These are phyloP conservation scores for Mycena galericulata DNA, from an alignment of 768 basidiomycete genomes.

Conservation along the genomic window DNA sequence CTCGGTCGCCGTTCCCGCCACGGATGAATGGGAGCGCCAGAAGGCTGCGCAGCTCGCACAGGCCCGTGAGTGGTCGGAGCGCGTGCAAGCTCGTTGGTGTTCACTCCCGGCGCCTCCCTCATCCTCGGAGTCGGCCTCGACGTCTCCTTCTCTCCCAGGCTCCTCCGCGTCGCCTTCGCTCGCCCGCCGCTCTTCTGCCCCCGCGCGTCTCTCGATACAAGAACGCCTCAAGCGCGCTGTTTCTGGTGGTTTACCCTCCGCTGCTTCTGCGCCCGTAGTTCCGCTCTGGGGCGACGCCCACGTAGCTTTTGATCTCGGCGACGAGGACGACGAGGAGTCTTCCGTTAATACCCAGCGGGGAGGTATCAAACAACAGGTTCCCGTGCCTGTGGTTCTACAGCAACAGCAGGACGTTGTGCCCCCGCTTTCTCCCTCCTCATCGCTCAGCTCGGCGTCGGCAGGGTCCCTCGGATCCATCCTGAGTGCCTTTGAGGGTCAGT, in stretches of 20 bases:
- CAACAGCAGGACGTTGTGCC: too few species aligned
- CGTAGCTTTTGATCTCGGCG: not conserved
- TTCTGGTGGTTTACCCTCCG: not conserved
- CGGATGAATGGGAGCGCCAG: not conserved
- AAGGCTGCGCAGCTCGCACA: too few species aligned
- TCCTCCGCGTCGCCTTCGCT: too few species aligned
- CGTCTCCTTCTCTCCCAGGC: too few species aligned
- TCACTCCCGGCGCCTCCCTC: too few species aligned
- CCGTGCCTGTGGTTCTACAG: too few species aligned
- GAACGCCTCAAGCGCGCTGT: conserved; percentile 13
- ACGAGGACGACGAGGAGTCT: conserved; percentile 1
- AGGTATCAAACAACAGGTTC: too few species aligned
- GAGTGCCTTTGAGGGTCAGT: not conserved
- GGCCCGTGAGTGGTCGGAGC: too few species aligned
- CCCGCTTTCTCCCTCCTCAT: not conserved
- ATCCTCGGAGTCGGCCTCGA: not conserved
- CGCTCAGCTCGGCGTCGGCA: not conserved
- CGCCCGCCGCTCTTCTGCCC: not conserved
- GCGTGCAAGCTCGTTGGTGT: too few species aligned
- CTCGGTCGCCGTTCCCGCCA: not conserved
- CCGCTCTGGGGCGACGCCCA: conserved; percentile 24
- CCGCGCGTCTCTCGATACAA: conserved; percentile 2
- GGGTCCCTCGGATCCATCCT: not conserved
- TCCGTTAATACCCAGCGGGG: too few species aligned
- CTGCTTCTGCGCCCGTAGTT: not conserved